Evolutionary conservation across 345 rosid species (phyloP).

Genomic region (Eucalyptus rudis): DNA sequence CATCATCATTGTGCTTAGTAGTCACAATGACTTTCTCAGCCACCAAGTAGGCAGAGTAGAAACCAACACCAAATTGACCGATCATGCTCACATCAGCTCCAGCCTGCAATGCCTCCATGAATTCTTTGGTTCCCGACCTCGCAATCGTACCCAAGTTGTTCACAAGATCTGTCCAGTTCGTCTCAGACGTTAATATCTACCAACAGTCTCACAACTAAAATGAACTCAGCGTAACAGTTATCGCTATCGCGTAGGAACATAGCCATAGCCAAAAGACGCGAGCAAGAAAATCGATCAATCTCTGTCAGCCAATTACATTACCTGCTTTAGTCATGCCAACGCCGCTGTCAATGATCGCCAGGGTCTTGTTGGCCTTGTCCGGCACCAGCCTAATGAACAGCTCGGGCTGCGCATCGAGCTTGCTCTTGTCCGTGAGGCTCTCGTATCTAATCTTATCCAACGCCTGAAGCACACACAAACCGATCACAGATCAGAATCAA

Average conservation of each 20-base stretch:
- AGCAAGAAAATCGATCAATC: neutral
- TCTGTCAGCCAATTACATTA: neutral
- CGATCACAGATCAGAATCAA: neutral
- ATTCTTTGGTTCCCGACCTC: conserved; percentile 33
- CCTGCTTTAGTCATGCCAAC: conserved; percentile 43
- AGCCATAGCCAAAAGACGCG: neutral
- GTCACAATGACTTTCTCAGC: conserved; percentile 33
- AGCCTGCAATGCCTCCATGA: conserved; percentile 43
- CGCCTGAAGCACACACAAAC: neutral
- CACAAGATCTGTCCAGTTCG: conserved; percentile 11
- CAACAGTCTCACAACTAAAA: neutral
- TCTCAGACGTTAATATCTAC: neutral
- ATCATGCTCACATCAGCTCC: conserved; percentile 43
- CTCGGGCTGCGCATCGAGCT: conserved; percentile 31
- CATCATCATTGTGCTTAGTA: conserved; percentile 30
- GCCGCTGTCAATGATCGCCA: conserved; percentile 28
- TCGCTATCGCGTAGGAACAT: too few relatives aligned
- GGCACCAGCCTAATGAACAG: conserved; percentile 29
- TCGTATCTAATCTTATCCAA: conserved; percentile 30
- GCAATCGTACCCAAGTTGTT: conserved; percentile 39
- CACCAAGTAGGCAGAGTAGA: conserved; percentile 33
- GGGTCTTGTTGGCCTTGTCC: conserved; percentile 25
- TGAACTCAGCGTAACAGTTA: neutral
- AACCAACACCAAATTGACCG: conserved; percentile 39
- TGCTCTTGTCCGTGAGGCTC: conserved; percentile 35